Conservation (phyloP, 768 basidiomycete species). For the Lactifluus echinatus region DNA sequence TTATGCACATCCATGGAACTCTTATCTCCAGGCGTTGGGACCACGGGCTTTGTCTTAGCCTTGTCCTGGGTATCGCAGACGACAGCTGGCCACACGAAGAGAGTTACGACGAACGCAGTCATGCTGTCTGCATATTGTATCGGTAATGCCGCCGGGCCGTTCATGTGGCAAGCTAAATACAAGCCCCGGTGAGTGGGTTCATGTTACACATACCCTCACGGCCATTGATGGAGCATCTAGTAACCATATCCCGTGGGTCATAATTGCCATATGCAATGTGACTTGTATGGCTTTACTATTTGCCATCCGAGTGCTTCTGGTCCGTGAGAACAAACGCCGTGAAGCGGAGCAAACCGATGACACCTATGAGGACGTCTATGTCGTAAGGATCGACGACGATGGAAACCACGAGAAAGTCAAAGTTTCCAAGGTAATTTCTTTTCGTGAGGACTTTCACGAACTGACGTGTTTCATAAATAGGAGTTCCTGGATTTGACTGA, state of each 20-base stretch:
- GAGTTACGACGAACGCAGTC: slow-evolving; percentile 61
- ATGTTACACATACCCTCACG: not conserved
- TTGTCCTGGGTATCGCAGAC: slow-evolving; percentile 58
- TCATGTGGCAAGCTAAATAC: slow-evolving; percentile 69
- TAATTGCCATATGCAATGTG: slow-evolving; percentile 59
- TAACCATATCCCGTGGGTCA: slow-evolving; percentile 68
- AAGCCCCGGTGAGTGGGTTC: slow-evolving; percentile 43
- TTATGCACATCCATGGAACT: not conserved
- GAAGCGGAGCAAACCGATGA: slow-evolving; percentile 47
- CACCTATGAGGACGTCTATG: slow-evolving; percentile 52
- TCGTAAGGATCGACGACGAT: slow-evolving; percentile 42
- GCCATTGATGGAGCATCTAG: slow-evolving; percentile 29
- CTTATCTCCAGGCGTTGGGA: slow-evolving; percentile 33
- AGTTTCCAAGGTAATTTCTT: slow-evolving; percentile 51
- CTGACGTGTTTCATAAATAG: slow-evolving; percentile 28
- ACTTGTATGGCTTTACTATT: slow-evolving; percentile 42
- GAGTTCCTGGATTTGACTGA: slow-evolving; percentile 71
- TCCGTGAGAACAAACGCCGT: slow-evolving; percentile 53
- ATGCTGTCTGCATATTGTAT: slow-evolving; percentile 64
- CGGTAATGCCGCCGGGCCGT: slow-evolving; percentile 61
- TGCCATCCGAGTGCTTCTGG: slow-evolving; percentile 44
- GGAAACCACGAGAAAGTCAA: slow-evolving; percentile 47
- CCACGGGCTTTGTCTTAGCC: slow-evolving; percentile 51
- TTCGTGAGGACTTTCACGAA: not conserved
- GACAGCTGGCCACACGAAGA: slow-evolving; percentile 67